phyloP scores from a whole-genome alignment of 2,329 filamentous ascomycete species.

The Trichoderma cornu-damae region DNA sequence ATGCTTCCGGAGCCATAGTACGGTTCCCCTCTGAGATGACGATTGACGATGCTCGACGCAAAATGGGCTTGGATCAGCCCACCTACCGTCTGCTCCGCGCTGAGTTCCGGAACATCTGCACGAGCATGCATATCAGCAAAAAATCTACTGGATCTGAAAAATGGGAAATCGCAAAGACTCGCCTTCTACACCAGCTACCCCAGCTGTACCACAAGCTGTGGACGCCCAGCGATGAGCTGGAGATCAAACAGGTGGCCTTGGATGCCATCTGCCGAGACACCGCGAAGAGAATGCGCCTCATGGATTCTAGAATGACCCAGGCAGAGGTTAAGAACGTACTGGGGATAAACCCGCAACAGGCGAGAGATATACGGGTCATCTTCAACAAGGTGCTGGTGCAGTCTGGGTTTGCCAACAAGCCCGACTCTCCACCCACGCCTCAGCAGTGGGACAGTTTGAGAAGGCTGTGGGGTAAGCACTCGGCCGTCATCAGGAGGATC shows the following conservation, averaged over 20 bases:
- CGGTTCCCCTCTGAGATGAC: constrained; percentile 80
- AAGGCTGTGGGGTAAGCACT: constrained; percentile 58
- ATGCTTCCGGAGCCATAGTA: constrained; percentile 62
- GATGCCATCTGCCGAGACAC: constrained; percentile 79
- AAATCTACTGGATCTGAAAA: constrained; percentile 71
- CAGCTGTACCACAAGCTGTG: constrained; percentile 61
- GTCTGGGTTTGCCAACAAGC: constrained; percentile 65
- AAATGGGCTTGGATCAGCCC: constrained; percentile 57
- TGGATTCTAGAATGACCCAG: constrained; percentile 63
- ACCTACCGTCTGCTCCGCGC: constrained; percentile 61
- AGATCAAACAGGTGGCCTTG: constrained; percentile 62
- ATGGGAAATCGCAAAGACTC: constrained; percentile 67
- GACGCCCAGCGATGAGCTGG: constrained; percentile 51
- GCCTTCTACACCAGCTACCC: constrained; percentile 57
- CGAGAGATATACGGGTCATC: constrained; percentile 56
- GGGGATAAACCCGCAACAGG: constrained; percentile 40
- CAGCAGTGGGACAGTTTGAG: constrained; percentile 69
- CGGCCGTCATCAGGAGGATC: constrained; percentile 49
- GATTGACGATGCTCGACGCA: constrained; percentile 69
- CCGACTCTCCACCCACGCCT: constrained; percentile 64
- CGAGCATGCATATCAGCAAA: constrained; percentile 61
- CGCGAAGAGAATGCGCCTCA: constrained; percentile 68
- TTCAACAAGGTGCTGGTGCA: constrained; percentile 62
- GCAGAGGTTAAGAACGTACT: constrained; percentile 64
- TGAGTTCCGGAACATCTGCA: constrained; percentile 66